These are phyloP conservation scores for Sporisorium graminicola DNA, from an alignment of 1,284 basidiomycete genomes.

Conservation along the genomic window DNA sequence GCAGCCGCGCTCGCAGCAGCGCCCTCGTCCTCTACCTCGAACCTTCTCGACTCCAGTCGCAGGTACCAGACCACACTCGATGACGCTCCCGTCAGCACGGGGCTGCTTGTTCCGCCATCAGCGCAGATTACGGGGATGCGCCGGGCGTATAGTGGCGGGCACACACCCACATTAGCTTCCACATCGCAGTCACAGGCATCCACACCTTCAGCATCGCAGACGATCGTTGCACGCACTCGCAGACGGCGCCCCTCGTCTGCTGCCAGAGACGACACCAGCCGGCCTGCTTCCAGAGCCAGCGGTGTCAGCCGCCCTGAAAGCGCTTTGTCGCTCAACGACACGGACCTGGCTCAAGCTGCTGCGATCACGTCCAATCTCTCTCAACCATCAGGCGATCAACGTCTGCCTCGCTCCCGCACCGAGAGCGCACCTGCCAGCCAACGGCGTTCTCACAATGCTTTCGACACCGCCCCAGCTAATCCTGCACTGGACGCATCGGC, in stretches of 20 bases:
- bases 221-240: conserved; percentile 17
- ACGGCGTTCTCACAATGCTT: conserved; percentile 27
- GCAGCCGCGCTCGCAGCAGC: conserved; percentile 42
- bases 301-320: conserved; percentile 28
- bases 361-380: background rate
- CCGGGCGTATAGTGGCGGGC: conserved; percentile 41
- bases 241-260: conserved; percentile 26
- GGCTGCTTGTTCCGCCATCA: conserved; percentile 15
- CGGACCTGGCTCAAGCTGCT: background rate
- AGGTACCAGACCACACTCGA: conserved; percentile 35
- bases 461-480: conserved; percentile 6
- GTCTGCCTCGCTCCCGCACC: conserved; percentile 22
- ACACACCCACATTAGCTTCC: conserved; percentile 32
- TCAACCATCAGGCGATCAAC: background rate
- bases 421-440: conserved; percentile 38
- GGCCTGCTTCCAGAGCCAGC: conserved; percentile 46
- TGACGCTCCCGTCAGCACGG: conserved; percentile 24
- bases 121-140: conserved; percentile 29
- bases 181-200: conserved; percentile 19
- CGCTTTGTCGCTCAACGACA: conserved; percentile 19
- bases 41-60: conserved; percentile 34
- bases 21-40: conserved; percentile 15
- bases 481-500: background rate
- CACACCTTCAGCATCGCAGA: conserved; percentile 10
- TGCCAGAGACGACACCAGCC: conserved; percentile 22